A percentile compares a stretch with the other conserved stretches of the same genome.
Conservation (phyloP, 2,329 filamentous ascomycete species). For the Aspergillus quadricinctus region DNA sequence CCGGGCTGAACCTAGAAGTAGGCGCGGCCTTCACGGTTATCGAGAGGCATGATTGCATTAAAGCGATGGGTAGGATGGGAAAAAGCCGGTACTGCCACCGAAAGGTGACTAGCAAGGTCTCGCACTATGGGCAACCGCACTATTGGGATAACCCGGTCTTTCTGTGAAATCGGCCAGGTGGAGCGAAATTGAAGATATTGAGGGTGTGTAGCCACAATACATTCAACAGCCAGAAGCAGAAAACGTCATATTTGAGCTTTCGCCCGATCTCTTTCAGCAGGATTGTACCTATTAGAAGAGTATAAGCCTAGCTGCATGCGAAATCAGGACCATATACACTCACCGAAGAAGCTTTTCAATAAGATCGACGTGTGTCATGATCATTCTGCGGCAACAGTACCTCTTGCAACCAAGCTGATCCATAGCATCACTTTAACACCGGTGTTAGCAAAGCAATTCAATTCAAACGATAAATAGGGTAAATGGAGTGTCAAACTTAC, state of each 20-base stretch:
- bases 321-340: slow-evolving; percentile 22
- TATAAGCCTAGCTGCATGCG: neutral
- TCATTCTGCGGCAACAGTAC: slow-evolving; percentile 98
- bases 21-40: neutral
- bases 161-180: neutral
- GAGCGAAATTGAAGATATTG: neutral
- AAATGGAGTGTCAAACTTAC: slow-evolving; percentile 45
- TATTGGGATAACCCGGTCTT: neutral
- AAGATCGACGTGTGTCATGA: slow-evolving; percentile 98
- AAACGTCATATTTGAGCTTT: slow-evolving; percentile 27
- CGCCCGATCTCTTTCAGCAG: slow-evolving; percentile 31
- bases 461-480: neutral
- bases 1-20: neutral
- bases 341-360: slow-evolving; percentile 98
- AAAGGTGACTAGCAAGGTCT: neutral
- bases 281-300: slow-evolving; percentile 24
- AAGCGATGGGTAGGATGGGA: too few relatives aligned
- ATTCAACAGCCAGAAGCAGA: neutral
- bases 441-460: slow-evolving; percentile 8
- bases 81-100: neutral
- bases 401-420: slow-evolving; percentile 88
- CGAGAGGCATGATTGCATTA: neutral
- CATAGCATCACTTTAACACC: slow-evolving; percentile 74
- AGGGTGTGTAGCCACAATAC: neutral
- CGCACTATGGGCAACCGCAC: neutral